Evolutionary conservation across 108 stramenopile genomes (phyloP).

Genomic region (Parmales sp.): DNA sequence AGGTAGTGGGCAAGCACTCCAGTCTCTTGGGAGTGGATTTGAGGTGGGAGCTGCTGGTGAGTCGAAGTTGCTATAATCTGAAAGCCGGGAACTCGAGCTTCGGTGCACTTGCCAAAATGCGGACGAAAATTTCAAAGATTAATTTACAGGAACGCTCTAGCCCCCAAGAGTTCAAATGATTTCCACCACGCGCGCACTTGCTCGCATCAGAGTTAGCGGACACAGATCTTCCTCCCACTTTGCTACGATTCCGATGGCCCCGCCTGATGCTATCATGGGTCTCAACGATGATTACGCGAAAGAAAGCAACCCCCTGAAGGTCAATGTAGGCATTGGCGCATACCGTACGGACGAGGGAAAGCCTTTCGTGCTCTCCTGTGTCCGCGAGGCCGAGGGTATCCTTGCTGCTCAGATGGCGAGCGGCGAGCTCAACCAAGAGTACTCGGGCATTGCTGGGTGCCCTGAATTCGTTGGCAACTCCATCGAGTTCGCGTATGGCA

Average conservation of each 20-base stretch:
- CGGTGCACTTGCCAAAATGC: too few species aligned
- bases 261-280: slow-evolving; percentile 94
- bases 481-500: slow-evolving; percentile 85
- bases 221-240: slow-evolving; percentile 1
- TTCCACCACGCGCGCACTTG: too few species aligned
- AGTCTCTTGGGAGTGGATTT: too few species aligned
- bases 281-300: slow-evolving; percentile 86
- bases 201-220: too few species aligned
- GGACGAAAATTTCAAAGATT: too few species aligned
- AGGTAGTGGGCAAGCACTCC: too few species aligned
- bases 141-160: too few species aligned
- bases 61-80: too few species aligned
- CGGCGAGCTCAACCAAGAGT: slow-evolving; percentile 81
- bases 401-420: slow-evolving; percentile 46
- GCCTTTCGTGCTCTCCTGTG: slow-evolving; percentile 86
- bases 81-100: too few species aligned
- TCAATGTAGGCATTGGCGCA: slow-evolving; percentile 86
- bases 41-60: too few species aligned
- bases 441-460: slow-evolving; percentile 86
- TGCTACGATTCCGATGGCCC: slow-evolving; percentile 62
- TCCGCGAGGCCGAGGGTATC: slow-evolving; percentile 76
- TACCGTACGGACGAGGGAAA: slow-evolving; percentile 82
- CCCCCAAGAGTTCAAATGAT: too few species aligned
- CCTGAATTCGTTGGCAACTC: slow-evolving; percentile 66
- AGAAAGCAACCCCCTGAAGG: slow-evolving; percentile 62